Evolutionary conservation across 1,284 basidiomycete species (phyloP), one percentile per base, ranked within the genome.

Genomic region (Pseudozyma tsukubaensis): DNA sequence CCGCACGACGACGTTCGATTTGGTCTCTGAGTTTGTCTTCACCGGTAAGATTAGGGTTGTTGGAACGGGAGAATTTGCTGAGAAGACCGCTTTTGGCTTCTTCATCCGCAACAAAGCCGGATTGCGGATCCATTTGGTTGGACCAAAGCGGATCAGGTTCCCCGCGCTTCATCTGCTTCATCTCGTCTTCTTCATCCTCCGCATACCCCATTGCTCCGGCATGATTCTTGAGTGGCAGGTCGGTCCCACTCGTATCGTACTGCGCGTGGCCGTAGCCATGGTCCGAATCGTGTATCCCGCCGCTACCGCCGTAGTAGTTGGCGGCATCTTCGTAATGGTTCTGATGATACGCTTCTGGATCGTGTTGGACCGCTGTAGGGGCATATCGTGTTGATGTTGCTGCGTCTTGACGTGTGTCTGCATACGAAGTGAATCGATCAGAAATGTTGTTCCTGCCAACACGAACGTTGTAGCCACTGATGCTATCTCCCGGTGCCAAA

Each of bases 1-100:
- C 92, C 48, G 91, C 88, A 80, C 89, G 91, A 50, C 85, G 82
- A 45, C 83, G 78, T 50, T 79, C 77, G 12, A 85, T 82, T 59
- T 81, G 77, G 29, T 83, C 55, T 11, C 77, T 72, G 2, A 80
- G 54, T n/a, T 82, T 56, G 6, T 77, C 80, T 19, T 69, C 50
- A 19, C 50, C 63, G 7, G 40, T 40, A 11, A 62, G 54, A 34
- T 47, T 44, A 11, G 47, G 60, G 37, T 43, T 58, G 5, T 59
- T 39, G 2, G 61, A 64, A 5, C 59, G 12, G 13, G 61, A 52
- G n/a, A 69, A 50, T 21, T 74, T 71, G 42, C 66, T 64, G 13
- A 72, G 56, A n/a, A 72, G 52, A 5, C 67, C 71, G 40, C 48
- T 53, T 21, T 68, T 68, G 43, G 67, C 59, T 49, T 74, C 64